A percentile compares a stretch with the other conserved stretches of the same genome.
Evolutionary conservation across 495 filamentous ascomycete genomes (phyloP).

Genomic region (Xylaria castorea): DNA sequence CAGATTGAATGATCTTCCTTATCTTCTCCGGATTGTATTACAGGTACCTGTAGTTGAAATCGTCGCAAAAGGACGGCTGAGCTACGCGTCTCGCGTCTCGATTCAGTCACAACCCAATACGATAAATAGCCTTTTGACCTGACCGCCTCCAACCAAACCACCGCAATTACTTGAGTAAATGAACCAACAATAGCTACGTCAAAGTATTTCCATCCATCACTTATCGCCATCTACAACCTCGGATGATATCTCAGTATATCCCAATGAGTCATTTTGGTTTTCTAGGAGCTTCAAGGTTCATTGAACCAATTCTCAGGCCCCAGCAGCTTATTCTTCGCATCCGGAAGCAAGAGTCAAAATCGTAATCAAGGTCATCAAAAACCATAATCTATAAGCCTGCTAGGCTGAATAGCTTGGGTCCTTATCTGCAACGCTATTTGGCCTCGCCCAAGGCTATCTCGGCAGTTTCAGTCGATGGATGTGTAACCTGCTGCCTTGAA

Average conservation of each 20-base stretch:
- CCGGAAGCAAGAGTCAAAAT: not conserved
- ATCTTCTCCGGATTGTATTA: too few relatives aligned
- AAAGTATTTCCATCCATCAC: not conserved
- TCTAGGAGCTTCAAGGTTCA: not conserved
- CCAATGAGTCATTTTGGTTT: too few relatives aligned
- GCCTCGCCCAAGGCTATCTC: not conserved
- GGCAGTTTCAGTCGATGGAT: not conserved
- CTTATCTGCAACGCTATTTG: not conserved
- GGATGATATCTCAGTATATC: too few relatives aligned
- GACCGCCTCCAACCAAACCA: too few relatives aligned
- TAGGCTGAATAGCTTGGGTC: not conserved
- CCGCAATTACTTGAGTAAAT: too few relatives aligned
- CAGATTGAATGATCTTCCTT: too few relatives aligned
- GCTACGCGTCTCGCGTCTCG: too few relatives aligned
- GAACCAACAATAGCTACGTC: not conserved
- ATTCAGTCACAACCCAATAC: too few relatives aligned
- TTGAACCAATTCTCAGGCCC: not conserved
- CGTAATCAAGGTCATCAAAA: not conserved
- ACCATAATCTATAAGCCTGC: not conserved
- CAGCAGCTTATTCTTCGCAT: not conserved
- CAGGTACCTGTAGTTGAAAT: too few relatives aligned
- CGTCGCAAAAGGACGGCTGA: too few relatives aligned
- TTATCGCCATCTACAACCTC: not conserved
- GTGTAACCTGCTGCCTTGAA: not conserved
- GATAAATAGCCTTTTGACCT: too few relatives aligned